Percentiles rank a stretch among this genome's conserved stretches.
These are phyloP conservation scores for Gastrodia elata DNA, from an alignment of 106 monocot species.

Conservation along the genomic window DNA sequence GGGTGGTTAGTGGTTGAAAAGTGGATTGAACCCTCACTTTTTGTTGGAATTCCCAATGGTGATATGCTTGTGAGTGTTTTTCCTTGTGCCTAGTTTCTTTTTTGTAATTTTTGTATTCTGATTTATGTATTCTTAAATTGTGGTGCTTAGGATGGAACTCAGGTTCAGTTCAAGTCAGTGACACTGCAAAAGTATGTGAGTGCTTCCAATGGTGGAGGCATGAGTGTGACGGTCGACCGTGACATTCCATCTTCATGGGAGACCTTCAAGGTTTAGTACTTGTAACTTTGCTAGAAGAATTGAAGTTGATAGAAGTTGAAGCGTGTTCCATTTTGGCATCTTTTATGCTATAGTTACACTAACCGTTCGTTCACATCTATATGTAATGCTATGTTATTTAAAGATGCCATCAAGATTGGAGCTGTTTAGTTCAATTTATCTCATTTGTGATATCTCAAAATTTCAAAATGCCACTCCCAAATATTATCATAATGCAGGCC, in stretches of 20 bases:
- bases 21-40: constrained; percentile 79
- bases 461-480: no score
- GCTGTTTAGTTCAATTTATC: no score
- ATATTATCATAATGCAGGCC: no score
- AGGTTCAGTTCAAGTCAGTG: constrained; percentile 62
- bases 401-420: no score
- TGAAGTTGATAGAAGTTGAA: no score
- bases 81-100: neutral
- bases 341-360: no score
- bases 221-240: constrained; percentile 55
- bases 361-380: no score
- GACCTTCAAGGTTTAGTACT: constrained; percentile 56
- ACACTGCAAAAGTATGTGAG: constrained; percentile 60
- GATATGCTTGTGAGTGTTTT: constrained; percentile 66
- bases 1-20: constrained; percentile 80
- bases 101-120: no score
- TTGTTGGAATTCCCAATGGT: constrained; percentile 80
- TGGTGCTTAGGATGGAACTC: constrained; percentile 88
- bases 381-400: no score
- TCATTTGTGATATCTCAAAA: no score
- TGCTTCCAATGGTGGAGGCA: constrained; percentile 46
- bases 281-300: neutral
- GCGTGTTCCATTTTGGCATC: no score
- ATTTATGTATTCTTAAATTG: no score
- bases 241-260: constrained; percentile 62